Base-by-base conservation (phyloP, 1,284 basidiomycete genomes). In the Stygiomarasmius scandens region DNA sequence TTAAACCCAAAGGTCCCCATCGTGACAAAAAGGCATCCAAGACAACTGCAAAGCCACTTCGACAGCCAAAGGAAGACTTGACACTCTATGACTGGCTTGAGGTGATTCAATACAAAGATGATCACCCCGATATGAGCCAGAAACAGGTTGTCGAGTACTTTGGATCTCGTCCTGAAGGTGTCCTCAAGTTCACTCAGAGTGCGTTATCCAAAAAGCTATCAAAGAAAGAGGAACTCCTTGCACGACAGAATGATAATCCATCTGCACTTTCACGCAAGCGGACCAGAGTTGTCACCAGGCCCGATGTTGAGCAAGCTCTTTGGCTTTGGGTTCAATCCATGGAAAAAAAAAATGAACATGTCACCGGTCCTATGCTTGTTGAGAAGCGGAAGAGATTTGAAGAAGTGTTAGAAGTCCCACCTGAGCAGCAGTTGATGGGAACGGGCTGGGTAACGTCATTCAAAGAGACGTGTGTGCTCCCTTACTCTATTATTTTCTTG, bases 221-320 rank as follows among this genome's bases (percentile, higher is more conserved):
- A 1, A 24, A 43, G 22, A 25, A 54, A 11, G 47, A 48, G 43
- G 32, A 41, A 55, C 22, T 45, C n/a, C 58, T 32, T 32, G 6
- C 12, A 5, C n/a, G n/a, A n/a, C 5, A 32, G 29, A 32, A 32
- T 32, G 29, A 12, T 32, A 32, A 5, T 6, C 29, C 29, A 12
- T 6, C 5, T 12, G 12, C 12, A 12, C 52, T 43, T 24, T 56
- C 54, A 3, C 43, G 38, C 38, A 65, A 67, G 46, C 53, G 61
- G 3, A 53, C 49, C 25, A 61, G 60, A 5, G 55, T 67, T 16
- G 67, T 70, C 14, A 66, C 65, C 11, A 48, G 52, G 3, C 70
- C 70, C 0, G 66, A 73, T 52, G 69, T 75, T 19, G 69, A 74
- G 24, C 10, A 55, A n/a, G 67, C 70, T 0, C 60, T 76, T 10